These are phyloP conservation scores for Erodium texanum DNA, from an alignment of 441 rosid species.

Conservation along the genomic window DNA sequence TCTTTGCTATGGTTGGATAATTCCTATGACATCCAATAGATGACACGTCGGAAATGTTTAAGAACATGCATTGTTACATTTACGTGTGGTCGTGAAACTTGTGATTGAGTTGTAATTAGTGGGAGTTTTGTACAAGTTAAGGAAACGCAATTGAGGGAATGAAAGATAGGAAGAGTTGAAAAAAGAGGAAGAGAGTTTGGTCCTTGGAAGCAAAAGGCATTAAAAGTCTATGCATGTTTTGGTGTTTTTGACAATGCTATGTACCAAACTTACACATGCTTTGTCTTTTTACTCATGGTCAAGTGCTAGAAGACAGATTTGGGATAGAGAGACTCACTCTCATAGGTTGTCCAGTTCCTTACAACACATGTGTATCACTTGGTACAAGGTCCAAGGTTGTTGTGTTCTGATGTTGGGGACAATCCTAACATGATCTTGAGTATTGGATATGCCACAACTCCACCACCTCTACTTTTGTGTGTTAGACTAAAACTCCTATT, in stretches of 20 bases:
- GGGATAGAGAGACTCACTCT: neutral
- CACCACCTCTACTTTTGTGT: constrained; percentile 8
- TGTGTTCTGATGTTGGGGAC: neutral
- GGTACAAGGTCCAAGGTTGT: constrained; percentile 2
- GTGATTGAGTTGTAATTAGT: neutral
- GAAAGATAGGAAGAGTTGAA: neutral
- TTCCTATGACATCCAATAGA: too few species aligned
- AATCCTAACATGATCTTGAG: constrained; percentile 13
- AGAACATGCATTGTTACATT: too few species aligned
- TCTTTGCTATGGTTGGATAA: neutral
- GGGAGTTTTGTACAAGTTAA: neutral
- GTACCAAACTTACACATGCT: too few species aligned
- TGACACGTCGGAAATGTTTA: too few species aligned
- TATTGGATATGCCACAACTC: constrained; percentile 12
- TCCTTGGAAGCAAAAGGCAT: neutral
- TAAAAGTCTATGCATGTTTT: neutral
- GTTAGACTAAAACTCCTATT: constrained; percentile 12
- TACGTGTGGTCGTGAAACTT: neutral
- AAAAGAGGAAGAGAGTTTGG: neutral
- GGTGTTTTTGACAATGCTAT: neutral
- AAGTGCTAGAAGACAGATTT: constrained; percentile 5
- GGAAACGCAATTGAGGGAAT: neutral
- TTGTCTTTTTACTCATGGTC: neutral
- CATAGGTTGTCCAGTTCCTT: neutral
- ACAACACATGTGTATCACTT: constrained; percentile 9